A percentile compares a stretch with the other conserved stretches of the same genome.
Conservation (phyloP, 148 eudicot genomes). For the Chenopodium suecicum region DNA sequence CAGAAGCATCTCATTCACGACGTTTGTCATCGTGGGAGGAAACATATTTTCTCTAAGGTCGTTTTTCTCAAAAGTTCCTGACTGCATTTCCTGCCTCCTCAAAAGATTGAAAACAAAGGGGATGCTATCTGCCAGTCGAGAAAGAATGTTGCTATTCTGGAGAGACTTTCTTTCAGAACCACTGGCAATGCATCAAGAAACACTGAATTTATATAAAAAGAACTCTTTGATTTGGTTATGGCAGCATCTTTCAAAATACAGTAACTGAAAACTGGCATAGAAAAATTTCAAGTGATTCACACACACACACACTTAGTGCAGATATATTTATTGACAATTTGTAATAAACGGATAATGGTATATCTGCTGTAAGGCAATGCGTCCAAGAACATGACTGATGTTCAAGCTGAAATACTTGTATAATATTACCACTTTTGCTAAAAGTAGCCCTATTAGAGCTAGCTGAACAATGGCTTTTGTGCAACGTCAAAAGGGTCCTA, state of each 20-base stretch:
- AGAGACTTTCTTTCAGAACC: constrained; percentile 35
- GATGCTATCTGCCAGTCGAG: constrained; percentile 66
- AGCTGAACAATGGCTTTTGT: too few species aligned
- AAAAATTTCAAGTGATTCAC: too few species aligned
- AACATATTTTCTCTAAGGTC: constrained; percentile 28
- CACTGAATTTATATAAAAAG: neutral
- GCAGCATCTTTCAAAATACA: too few species aligned
- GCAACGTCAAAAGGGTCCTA: too few species aligned
- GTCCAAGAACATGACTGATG: too few species aligned
- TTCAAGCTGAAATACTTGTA: neutral
- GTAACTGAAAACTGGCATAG: too few species aligned
- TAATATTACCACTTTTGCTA: too few species aligned
- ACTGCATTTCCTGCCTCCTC: constrained; percentile 38
- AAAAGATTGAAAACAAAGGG: constrained; percentile 66
- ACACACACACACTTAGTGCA: too few species aligned
- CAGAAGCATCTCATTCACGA: constrained; percentile 29
- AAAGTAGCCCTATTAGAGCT: too few species aligned
- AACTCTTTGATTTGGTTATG: neutral
- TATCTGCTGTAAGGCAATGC: too few species aligned
- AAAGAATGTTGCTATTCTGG: constrained; percentile 57
- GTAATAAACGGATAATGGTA: too few species aligned
- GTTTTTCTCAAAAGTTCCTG: constrained; percentile 25
- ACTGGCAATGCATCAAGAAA: constrained; percentile 36
- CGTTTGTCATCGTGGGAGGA: constrained; percentile 27
- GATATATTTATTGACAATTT: too few species aligned